Base-by-base conservation (phyloP, 345 rosid genomes). In the Gossypium ekmanianum region DNA sequence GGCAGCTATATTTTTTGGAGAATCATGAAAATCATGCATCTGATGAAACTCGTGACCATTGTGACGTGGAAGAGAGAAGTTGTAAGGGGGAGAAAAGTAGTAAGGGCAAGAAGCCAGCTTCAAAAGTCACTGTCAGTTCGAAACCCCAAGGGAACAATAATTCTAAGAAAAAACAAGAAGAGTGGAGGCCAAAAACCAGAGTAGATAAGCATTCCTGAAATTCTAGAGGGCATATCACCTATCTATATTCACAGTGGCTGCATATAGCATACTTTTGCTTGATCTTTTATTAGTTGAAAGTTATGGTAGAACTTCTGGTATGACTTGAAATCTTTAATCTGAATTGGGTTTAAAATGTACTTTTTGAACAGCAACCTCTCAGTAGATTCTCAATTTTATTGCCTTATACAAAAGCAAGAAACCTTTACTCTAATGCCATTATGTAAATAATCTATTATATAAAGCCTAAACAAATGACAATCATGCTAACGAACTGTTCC, bases 41-140 rank as follows among this genome's bases (percentile, higher is more conserved):
- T 9, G 67, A 71, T 14, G 54, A 50, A 44, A 61, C 51, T 11
- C 48, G 51, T 27, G 63, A 68, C 52, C 22, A 58, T n/a, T 34
- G 39, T 34, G 39, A 34, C 39, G 39, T 34, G 6, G 39, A 34
- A 34, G 39, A 34, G 39, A 34, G 39, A 34, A 34, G 6, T 34
- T 43, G 56, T 12, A 67, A 68, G 17, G 50, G 61, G 50, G 77
- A 34, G 22, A 67, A 75, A 66, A 7, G 47, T 17, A 44, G 41
- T 11, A 24, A 17, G 48, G 63, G 50, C 12, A 45, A 45, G 57
- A 63, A 41, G 14, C 16, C 63, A 24, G 11, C 22, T 22, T 59
- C 75, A 59, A 22, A 73, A 58, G 57, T 68, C 44, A 27, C n/a
- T 45, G 67, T 24, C 43, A 44, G 8, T 57, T 11, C 18, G 29